Percentiles rank a stretch among this genome's conserved stretches.
These are phyloP conservation scores for Cryptosporidium viatorum DNA, from an alignment of 169 alveolate genomes.

Conservation along the genomic window DNA sequence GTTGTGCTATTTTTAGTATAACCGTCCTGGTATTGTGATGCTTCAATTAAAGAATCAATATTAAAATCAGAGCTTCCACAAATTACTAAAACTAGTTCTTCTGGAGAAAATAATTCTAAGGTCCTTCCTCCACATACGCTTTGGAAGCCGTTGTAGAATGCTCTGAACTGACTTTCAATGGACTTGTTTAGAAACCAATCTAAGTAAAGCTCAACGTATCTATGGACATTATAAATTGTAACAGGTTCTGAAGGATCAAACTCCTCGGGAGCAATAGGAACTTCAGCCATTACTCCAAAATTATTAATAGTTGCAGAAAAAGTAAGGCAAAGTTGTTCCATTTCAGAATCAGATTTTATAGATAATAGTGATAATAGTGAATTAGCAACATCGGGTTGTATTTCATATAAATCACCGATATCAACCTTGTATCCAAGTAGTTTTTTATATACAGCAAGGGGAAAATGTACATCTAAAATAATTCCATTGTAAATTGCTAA, in stretches of 20 bases:
- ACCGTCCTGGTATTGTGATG: constrained; percentile 87
- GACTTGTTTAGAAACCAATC: constrained; percentile 86
- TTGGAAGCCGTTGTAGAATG: constrained; percentile 87
- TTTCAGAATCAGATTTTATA: constrained; percentile 42
- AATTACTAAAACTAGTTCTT: constrained; percentile 88
- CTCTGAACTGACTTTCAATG: constrained; percentile 81
- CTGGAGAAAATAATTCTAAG: constrained; percentile 81
- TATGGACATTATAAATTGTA: constrained; percentile 82
- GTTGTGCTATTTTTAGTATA: constrained; percentile 80
- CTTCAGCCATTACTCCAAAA: constrained; percentile 62
- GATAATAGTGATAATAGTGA: constrained; percentile 72
- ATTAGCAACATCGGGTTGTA: constrained; percentile 86
- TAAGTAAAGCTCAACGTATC: constrained; percentile 84
- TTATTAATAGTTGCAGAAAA: constrained; percentile 73
- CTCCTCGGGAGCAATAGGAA: constrained; percentile 60
- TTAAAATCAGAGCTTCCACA: constrained; percentile 86
- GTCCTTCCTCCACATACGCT: constrained; percentile 84
- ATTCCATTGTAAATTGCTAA: constrained; percentile 90
- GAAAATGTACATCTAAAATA: constrained; percentile 89
- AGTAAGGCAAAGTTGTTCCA: constrained; percentile 75
- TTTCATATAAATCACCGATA: constrained; percentile 87
- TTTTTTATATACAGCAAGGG: constrained; percentile 88
- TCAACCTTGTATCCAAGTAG: constrained; percentile 82
- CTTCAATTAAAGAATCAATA: constrained; percentile 83
- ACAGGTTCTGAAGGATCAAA: constrained; percentile 78